phyloP scores from a whole-genome alignment of 1,284 basidiomycete species.

The Boletellus deceptivus region DNA sequence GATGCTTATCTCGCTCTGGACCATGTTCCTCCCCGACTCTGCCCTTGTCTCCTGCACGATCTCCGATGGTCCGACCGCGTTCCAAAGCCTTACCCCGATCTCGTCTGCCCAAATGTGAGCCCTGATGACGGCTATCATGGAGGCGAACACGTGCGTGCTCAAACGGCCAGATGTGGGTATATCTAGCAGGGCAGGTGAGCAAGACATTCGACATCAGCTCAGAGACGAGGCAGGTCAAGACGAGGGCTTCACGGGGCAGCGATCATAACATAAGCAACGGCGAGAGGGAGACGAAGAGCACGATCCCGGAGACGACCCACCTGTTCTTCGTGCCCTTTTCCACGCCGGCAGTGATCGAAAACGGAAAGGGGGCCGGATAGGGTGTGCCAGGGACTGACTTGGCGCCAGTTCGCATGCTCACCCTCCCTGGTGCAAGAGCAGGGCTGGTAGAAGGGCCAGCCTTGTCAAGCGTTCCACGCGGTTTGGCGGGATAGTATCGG shows the following conservation, averaged over 20 bases:
- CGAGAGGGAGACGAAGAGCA: not conserved
- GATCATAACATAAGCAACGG: not conserved
- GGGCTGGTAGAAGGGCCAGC: not conserved
- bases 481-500: slow-evolving; percentile 1
- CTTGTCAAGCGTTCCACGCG: slow-evolving; percentile 9
- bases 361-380: slow-evolving; percentile 57
- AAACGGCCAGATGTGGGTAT: slow-evolving; percentile 94
- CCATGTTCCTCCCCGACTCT: slow-evolving; percentile 6
- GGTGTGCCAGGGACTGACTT: slow-evolving; percentile 28
- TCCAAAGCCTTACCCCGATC: slow-evolving; percentile 18
- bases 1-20: slow-evolving; percentile 10
- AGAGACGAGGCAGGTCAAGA: slow-evolving; percentile 1
- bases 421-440: slow-evolving; percentile 7
- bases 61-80: slow-evolving; percentile 15
- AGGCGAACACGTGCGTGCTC: slow-evolving; percentile 87
- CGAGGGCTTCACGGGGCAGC: not conserved
- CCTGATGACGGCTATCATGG: slow-evolving; percentile 37
- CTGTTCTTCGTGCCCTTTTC: slow-evolving; percentile 94
- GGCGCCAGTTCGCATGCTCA: slow-evolving; percentile 13
- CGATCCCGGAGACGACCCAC: slow-evolving; percentile 46
- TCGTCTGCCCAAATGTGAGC: slow-evolving; percentile 29
- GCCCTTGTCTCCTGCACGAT: slow-evolving; percentile 7
- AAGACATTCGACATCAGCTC: not conserved
- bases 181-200: slow-evolving; percentile 45
- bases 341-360: slow-evolving; percentile 93